phyloP scores from a whole-genome alignment of 2,329 filamentous ascomycete genomes.

The Cladosporium sp. region DNA sequence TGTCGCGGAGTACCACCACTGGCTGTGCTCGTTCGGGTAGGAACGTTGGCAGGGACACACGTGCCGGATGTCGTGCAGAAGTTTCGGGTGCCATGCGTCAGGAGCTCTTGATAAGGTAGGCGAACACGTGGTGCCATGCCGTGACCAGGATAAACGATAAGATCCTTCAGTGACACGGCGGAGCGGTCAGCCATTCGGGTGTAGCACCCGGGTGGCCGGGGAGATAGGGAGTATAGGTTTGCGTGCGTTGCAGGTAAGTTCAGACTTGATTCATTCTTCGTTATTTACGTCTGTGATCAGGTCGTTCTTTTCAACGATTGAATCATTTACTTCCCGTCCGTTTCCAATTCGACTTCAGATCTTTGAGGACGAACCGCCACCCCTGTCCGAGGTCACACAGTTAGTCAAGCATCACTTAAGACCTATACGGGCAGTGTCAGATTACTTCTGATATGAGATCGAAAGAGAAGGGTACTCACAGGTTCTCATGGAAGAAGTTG shows the following conservation, averaged over 20 bases:
- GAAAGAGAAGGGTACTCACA: constrained; percentile 36
- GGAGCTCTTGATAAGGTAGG: constrained; percentile 2
- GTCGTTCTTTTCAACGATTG: not conserved
- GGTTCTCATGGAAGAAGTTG: constrained; percentile 50
- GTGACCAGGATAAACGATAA: not conserved
- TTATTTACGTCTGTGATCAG: not conserved
- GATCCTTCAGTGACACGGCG: not conserved
- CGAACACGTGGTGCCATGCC: constrained; percentile 7
- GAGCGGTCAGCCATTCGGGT: not conserved
- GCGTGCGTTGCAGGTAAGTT: not conserved
- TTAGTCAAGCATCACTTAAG: not conserved
- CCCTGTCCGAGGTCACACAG: not conserved
- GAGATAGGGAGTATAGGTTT: not conserved
- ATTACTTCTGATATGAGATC: not conserved
- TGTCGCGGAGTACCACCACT: not conserved
- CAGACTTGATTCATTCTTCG: not conserved
- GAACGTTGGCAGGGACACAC: not conserved
- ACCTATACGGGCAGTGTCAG: constrained; percentile 4
- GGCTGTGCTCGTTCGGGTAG: not conserved
- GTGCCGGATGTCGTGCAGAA: constrained; percentile 5
- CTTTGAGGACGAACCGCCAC: constrained; percentile 1
- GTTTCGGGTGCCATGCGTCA: not conserved
- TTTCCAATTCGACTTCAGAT: not conserved
- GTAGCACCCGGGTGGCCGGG: not conserved
- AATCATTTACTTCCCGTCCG: not conserved